A percentile compares a stretch with the other conserved stretches of the same genome.
Conservation (phyloP, 1,284 basidiomycete species). For the Naganishia cerealis region DNA sequence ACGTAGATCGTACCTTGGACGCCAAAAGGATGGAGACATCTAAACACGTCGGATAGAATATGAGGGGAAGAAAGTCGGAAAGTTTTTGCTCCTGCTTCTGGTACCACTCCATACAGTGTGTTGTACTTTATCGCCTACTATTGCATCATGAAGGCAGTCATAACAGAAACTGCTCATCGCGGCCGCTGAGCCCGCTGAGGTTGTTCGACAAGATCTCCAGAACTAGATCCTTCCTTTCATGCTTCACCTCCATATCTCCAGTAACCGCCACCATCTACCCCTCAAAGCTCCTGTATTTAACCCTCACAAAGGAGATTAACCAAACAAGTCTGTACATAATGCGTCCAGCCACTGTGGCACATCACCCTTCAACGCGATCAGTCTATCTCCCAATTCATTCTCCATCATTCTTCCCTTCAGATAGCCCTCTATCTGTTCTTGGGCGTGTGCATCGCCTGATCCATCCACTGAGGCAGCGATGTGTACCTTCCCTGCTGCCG, state of each 20-base stretch:
- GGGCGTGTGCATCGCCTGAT: not conserved
- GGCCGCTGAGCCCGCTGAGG: not conserved
- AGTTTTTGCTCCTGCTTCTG: not conserved
- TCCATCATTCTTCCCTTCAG: not conserved
- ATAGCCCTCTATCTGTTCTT: not conserved
- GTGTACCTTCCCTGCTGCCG: not conserved
- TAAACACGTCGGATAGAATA: not conserved
- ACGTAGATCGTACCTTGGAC: not conserved
- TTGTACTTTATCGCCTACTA: conserved; percentile 10
- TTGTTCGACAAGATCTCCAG: not conserved
- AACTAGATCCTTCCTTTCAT: not conserved
- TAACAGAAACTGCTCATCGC: not conserved
- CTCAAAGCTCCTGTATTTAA: not conserved
- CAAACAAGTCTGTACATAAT: conserved; percentile 4
- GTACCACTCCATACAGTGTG: not conserved
- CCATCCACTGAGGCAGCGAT: not conserved
- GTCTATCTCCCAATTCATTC: not conserved
- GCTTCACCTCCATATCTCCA: not conserved
- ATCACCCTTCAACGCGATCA: conserved; percentile 3
- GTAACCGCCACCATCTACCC: not conserved
- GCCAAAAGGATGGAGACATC: conserved; percentile 3
- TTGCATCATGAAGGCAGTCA: not conserved
- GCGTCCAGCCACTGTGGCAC: conserved; percentile 16
- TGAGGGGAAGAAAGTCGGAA: not conserved
- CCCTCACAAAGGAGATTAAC: not conserved